Conservation (phyloP, 371 early-diverging fungal species). For the Lichtheimia corymbifera region DNA sequence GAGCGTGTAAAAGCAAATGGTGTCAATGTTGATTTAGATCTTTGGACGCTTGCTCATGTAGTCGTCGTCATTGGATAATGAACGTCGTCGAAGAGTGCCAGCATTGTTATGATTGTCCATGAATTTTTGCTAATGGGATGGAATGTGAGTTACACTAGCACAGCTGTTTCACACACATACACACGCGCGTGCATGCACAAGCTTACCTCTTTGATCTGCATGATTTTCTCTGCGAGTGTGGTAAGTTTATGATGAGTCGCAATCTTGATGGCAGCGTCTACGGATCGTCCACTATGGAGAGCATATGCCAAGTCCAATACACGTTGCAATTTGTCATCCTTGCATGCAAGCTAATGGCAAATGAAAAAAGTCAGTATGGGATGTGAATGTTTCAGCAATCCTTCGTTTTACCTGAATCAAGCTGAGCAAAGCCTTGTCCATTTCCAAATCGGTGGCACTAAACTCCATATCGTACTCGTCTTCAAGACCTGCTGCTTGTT, state of each 20-base stretch:
- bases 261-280: slow-evolving; percentile 83
- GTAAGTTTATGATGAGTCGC: slow-evolving; percentile 68
- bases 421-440: slow-evolving; percentile 77
- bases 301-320: slow-evolving; percentile 75
- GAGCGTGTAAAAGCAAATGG: too few relatives aligned
- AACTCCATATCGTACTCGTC: slow-evolving; percentile 44
- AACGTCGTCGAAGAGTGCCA: not conserved
- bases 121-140: not conserved
- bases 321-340: slow-evolving; percentile 66
- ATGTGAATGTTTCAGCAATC: not conserved
- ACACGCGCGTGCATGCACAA: too few relatives aligned
- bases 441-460: slow-evolving; percentile 53
- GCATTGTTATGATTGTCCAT: not conserved
- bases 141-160: not conserved
- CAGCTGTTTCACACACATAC: not conserved
- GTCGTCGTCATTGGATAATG: too few relatives aligned
- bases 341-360: slow-evolving; percentile 62
- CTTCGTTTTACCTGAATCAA: slow-evolving; percentile 63
- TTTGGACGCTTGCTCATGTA: too few relatives aligned
- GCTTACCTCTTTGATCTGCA: slow-evolving; percentile 66
- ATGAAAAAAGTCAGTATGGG: not conserved
- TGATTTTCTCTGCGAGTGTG: slow-evolving; percentile 78
- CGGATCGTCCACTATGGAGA: slow-evolving; percentile 56
- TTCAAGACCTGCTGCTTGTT: slow-evolving; percentile 39
- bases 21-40: too few relatives aligned